Base-by-base conservation (phyloP, 2,329 filamentous ascomycete genomes). In the Chaetothyriales sp. region DNA sequence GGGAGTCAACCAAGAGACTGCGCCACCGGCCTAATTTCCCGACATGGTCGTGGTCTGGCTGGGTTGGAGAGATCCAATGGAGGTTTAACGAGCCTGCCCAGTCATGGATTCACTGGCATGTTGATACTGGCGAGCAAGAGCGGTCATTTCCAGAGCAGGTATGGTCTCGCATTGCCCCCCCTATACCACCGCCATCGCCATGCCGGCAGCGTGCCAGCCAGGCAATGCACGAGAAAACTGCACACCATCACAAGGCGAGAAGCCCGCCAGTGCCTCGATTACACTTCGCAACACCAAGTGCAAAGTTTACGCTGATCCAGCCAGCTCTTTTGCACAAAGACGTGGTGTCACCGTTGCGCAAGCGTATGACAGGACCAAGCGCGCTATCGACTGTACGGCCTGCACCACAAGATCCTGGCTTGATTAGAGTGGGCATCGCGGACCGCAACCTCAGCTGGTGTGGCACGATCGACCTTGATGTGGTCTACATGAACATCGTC, bases 41-140 rank as follows among this genome's bases (percentile, higher is more conserved):
- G 2, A 57, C 52, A 36, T 59, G 56, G 57, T 60, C 58, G 43
- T 60, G 58, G 58, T 55, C 58, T 6, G 58, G 58, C 18, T 60
- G 58, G 58, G 47, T 58, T 1, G 58, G 58, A 12, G 58, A 60
- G 43, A 59, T 59, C n/a, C 58, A 60, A 39, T 60, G 58, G 58
- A 60, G 57, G 44, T 57, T 51, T 48, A 57, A 50, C 32, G 55
- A 60, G 45, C 48, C 51, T 9, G 57, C 55, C 9, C 49, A 51
- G 20, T 59, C 57, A 18, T 60, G 58, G 58, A 60, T 60, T 43
- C 50, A 57, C 32, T 60, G 58, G 58, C 58, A 60, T 49, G 51
- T 51, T 19, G 26, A 12, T 10, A 19, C 43, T 10, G 20, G 6
- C 18, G 32, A 15, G 32, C 50, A 49, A 15, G 48, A 56, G 10